These are phyloP conservation scores for Phytophthora quininea DNA, from an alignment of 352 stramenopile genomes.

Conservation along the genomic window DNA sequence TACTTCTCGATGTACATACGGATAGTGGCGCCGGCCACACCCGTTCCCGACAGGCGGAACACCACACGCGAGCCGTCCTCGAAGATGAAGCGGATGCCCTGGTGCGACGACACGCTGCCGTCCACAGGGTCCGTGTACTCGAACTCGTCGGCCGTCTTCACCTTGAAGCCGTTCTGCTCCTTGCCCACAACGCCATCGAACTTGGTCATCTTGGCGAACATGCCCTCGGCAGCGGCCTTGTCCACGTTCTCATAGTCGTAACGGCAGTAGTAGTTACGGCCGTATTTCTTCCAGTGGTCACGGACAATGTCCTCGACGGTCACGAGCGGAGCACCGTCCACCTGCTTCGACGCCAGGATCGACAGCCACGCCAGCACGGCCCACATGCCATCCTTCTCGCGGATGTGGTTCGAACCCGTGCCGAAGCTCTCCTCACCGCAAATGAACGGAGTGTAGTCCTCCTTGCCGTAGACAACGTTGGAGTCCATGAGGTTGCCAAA, in stretches of 20 bases:
- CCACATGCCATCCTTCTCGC: slow-evolving; percentile 99
- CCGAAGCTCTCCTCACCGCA: slow-evolving; percentile 99
- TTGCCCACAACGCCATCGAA: slow-evolving; percentile 73
- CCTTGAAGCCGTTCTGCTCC: slow-evolving; percentile 78
- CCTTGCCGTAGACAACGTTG: slow-evolving; percentile 94
- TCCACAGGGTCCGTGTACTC: slow-evolving; percentile 98
- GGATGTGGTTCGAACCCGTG: slow-evolving; percentile 98
- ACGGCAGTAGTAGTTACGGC: slow-evolving; percentile 98
- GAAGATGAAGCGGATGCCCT: slow-evolving; percentile 97
- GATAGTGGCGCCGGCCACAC: slow-evolving; percentile 96
- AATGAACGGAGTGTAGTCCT: slow-evolving; percentile 98
- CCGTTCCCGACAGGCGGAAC: slow-evolving; percentile 98
- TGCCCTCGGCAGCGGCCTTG: slow-evolving; percentile 75
- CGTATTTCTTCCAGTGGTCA: slow-evolving; percentile 97
- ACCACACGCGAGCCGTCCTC: slow-evolving; percentile 95
- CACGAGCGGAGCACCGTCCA: slow-evolving; percentile 90
- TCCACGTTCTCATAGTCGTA: slow-evolving; percentile 99
- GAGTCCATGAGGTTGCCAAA: slow-evolving; percentile 99
- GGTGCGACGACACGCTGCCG: slow-evolving; percentile 94
- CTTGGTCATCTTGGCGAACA: slow-evolving; percentile 80
- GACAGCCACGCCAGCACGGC: slow-evolving; percentile 98
- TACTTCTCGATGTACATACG: slow-evolving; percentile 99
- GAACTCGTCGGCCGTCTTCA: slow-evolving; percentile 96
- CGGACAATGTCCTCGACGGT: slow-evolving; percentile 96
- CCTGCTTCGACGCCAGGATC: slow-evolving; percentile 94